Percentiles rank a stretch among this genome's conserved stretches.
Conservation (phyloP, 2,329 filamentous ascomycete genomes). For the Alternaria viburni region DNA sequence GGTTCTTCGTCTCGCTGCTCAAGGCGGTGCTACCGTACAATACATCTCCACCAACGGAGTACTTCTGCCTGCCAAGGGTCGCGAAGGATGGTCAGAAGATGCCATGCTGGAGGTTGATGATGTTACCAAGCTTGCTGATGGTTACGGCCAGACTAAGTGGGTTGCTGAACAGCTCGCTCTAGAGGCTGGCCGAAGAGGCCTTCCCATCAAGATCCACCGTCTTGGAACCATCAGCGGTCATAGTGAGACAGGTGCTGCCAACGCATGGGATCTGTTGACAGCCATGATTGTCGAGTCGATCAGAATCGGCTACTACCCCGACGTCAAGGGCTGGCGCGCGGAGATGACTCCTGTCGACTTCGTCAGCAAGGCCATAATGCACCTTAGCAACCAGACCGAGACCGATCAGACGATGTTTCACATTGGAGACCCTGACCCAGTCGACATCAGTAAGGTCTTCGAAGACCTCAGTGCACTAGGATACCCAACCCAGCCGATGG, state of each 20-base stretch:
- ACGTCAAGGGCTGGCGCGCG: conserved; percentile 75
- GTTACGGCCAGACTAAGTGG: conserved; percentile 83
- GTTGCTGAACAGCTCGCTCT: conserved; percentile 77
- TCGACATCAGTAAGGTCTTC: conserved; percentile 71
- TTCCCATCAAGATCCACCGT: conserved; percentile 74
- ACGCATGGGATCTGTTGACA: conserved; percentile 78
- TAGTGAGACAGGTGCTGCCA: conserved; percentile 75
- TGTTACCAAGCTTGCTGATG: conserved; percentile 72
- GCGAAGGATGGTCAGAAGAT: conserved; percentile 73
- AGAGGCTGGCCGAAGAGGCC: conserved; percentile 70
- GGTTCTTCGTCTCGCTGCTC: conserved; percentile 72
- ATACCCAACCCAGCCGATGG: conserved; percentile 70
- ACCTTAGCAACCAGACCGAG: conserved; percentile 69
- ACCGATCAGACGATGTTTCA: conserved; percentile 73
- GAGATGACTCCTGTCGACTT: conserved; percentile 89
- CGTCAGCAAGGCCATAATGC: conserved; percentile 75
- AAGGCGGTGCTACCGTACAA: conserved; percentile 73
- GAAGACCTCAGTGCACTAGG: conserved; percentile 69
- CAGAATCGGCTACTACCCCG: conserved; percentile 71
- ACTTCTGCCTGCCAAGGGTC: conserved; percentile 66
- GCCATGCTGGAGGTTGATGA: conserved; percentile 70
- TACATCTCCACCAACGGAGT: conserved; percentile 84
- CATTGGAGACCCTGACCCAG: conserved; percentile 73
- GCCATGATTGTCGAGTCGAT: conserved; percentile 79
- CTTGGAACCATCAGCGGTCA: conserved; percentile 81